Evolutionary conservation across 2,329 filamentous ascomycete species (phyloP).

Genomic region (Fusarium globosum): DNA sequence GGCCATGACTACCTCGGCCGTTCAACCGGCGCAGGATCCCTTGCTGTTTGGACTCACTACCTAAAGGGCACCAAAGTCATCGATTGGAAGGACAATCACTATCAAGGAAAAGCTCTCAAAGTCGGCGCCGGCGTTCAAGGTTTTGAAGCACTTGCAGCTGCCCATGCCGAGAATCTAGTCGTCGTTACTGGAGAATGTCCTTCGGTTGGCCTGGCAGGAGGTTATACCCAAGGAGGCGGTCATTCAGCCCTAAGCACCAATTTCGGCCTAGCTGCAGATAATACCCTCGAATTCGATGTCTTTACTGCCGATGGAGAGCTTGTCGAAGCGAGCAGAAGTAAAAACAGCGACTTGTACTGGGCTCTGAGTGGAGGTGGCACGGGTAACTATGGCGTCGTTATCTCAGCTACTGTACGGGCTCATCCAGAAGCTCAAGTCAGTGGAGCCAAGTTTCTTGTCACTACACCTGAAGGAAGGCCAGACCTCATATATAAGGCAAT

Average conservation of each 20-base stretch:
- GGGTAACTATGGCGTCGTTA: conserved; percentile 67
- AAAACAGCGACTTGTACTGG: conserved; percentile 71
- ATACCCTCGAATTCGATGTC: conserved; percentile 66
- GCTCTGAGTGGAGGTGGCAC: conserved; percentile 69
- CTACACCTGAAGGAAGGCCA: background rate
- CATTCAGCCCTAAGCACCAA: conserved; percentile 63
- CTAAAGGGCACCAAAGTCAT: conserved; percentile 54
- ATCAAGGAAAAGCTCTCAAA: conserved; percentile 63
- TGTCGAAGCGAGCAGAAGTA: conserved; percentile 57
- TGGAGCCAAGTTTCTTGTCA: conserved; percentile 45
- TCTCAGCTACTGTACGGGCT: conserved; percentile 64
- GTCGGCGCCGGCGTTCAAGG: conserved; percentile 66
- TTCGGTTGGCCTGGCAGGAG: conserved; percentile 67
- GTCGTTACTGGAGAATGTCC: conserved; percentile 66
- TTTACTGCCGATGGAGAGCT: conserved; percentile 62
- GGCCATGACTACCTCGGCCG: conserved; percentile 67
- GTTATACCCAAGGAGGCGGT: conserved; percentile 69
- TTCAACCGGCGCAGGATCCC: conserved; percentile 62
- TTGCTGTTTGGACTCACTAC: conserved; percentile 56
- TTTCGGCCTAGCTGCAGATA: conserved; percentile 69
- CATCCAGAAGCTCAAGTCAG: conserved; percentile 54
- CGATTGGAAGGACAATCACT: conserved; percentile 55
- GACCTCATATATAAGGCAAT: conserved; percentile 33
- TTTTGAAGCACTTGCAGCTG: conserved; percentile 58
- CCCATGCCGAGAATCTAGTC: conserved; percentile 57